Evolutionary conservation across 805 yeast genomes (phyloP), one percentile per base, ranked within the genome.

Genomic region (Candida insectalens): DNA sequence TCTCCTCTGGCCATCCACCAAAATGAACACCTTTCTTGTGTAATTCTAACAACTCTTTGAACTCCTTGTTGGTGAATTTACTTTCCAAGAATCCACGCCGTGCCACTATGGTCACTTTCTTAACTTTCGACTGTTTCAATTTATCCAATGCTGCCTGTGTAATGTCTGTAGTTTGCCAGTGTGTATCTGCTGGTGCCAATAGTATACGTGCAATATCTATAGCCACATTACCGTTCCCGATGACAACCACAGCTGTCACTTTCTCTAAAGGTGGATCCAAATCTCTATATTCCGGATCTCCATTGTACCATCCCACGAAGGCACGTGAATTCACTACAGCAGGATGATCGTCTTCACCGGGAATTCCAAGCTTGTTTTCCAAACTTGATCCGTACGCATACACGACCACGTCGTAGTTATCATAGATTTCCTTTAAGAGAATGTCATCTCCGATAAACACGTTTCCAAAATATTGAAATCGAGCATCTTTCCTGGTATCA

Each of bases 191-290:
- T 0, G 79, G 71, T 4, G 78, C 76, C 36, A 88, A 55, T 22
- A 92, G 59, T 1, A 92, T 65, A 35, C 98, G 63, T 1, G 95
- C 85, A 4, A 92, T 74, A 53, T 92, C 98, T 39, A 92, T 60
- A 0, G 97, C 95, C 13, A 92, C 98, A 51, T 92, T 92, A 30
- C 98, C 98, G 55, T 88, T 89, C 5, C 99, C 99, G n/a, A 92
- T 70, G 21, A 92, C 78, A 1, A 81, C 73, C 2, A 85, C 95
- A 25, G 67, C 63, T 39, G 71, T 68, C 3, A 77, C 77, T 20
- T 67, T 58, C 3, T 67, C 65, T 45, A 89, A 63, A n/a, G 76
- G 75, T 4, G 84, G 81, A 15, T 64, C 56, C 12, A 65, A 51
- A 16, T 57, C 47, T 29, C 60, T 59, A 30, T 62, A 62, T 25